Percentiles rank a stretch among this genome's conserved stretches.
Conservation (phyloP, 2,329 filamentous ascomycete genomes). For the Fusarium siculi region DNA sequence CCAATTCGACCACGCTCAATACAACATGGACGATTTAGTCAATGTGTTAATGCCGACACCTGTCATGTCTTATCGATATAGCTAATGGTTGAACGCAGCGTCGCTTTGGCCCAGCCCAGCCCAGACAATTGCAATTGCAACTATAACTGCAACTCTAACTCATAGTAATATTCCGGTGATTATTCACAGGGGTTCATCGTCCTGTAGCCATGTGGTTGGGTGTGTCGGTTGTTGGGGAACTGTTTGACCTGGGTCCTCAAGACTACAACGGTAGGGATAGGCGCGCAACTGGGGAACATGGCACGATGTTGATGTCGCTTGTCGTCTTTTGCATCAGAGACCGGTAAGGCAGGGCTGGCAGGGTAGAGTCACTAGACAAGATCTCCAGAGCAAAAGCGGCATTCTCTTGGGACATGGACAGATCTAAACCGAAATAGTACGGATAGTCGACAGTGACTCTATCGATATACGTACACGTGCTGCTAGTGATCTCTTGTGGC, state of each 20-base stretch:
- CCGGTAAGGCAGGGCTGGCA: background rate
- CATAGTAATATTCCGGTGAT: constrained; percentile 10
- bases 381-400: background rate
- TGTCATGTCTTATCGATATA: background rate
- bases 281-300: constrained; percentile 21
- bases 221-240: constrained; percentile 20
- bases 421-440: constrained; percentile 22
- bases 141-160: constrained; percentile 1
- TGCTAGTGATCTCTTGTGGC: constrained; percentile 7
- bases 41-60: background rate
- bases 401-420: background rate
- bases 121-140: background rate
- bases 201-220: constrained; percentile 24
- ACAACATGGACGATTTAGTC: background rate
- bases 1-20: background rate
- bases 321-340: background rate
- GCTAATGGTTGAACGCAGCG: background rate
- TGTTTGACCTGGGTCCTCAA: background rate
- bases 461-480: background rate
- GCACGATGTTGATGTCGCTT: constrained; percentile 30
- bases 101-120: background rate
- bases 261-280: constrained; percentile 12
- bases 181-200: constrained; percentile 10
- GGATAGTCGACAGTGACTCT: constrained; percentile 22
- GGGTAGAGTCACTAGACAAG: background rate